Percentiles rank a stretch among this genome's conserved stretches.
These are phyloP conservation scores for Clavariopsis aquatica DNA, from an alignment of 495 filamentous ascomycete species.

Conservation along the genomic window DNA sequence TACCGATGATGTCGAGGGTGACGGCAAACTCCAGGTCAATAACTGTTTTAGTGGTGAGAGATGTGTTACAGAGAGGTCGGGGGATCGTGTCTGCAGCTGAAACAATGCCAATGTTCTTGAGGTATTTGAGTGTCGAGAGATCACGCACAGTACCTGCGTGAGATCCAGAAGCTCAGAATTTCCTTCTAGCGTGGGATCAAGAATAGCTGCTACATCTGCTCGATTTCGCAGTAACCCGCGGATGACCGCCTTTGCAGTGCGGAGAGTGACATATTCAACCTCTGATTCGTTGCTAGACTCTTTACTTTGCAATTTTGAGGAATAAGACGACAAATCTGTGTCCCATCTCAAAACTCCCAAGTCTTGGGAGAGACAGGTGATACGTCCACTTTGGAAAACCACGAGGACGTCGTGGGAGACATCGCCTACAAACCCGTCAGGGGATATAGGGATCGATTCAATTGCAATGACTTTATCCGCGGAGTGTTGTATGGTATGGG, in stretches of 20 bases:
- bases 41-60: slow-evolving; percentile 33
- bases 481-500: slow-evolving; percentile 16
- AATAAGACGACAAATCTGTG: slow-evolving; percentile 36
- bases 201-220: slow-evolving; percentile 46
- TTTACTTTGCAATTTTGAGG: not conserved
- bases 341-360: slow-evolving; percentile 42
- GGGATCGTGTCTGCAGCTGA: slow-evolving; percentile 23
- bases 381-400: slow-evolving; percentile 47
- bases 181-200: slow-evolving; percentile 32
- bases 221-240: slow-evolving; percentile 51
- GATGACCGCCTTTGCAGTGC: slow-evolving; percentile 46
- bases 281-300: slow-evolving; percentile 36
- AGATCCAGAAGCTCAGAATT: slow-evolving; percentile 27
- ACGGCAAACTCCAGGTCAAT: slow-evolving; percentile 31
- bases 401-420: slow-evolving; percentile 42
- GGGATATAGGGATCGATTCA: slow-evolving; percentile 25
- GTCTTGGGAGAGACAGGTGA: slow-evolving; percentile 58
- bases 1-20: not conserved
- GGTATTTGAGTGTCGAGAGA: slow-evolving; percentile 1
- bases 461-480: slow-evolving; percentile 16
- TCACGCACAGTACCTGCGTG: slow-evolving; percentile 31
- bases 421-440: slow-evolving; percentile 36
- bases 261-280: slow-evolving; percentile 49
- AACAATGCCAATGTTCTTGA: slow-evolving; percentile 29
- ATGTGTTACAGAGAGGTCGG: slow-evolving; percentile 26